Evolutionary conservation across 495 filamentous ascomycete species (phyloP).

Genomic region (Gamarada debralockiae): DNA sequence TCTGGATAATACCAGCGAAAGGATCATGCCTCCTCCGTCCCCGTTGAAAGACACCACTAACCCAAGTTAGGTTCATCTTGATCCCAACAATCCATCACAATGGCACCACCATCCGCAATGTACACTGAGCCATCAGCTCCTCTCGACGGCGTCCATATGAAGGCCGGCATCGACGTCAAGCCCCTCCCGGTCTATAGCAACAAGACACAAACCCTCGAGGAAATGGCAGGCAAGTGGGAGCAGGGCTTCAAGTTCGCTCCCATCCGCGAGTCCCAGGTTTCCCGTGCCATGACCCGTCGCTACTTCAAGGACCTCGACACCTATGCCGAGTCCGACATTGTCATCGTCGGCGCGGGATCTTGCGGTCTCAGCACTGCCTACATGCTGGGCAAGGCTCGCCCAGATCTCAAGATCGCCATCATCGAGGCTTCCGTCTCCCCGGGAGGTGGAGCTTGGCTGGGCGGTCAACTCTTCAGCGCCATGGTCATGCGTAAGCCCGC

Average conservation of each 20-base stretch:
- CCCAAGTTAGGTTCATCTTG: constrained; percentile 27
- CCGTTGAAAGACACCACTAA: constrained; percentile 31
- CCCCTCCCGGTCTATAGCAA: constrained; percentile 15
- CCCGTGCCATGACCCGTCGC: constrained; percentile 85
- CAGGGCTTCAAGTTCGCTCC: constrained; percentile 70
- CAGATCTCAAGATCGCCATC: constrained; percentile 88
- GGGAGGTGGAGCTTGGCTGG: constrained; percentile 86
- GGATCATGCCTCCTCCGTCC: constrained; percentile 68
- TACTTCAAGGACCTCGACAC: constrained; percentile 87
- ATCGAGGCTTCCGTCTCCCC: constrained; percentile 84
- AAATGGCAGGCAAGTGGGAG: constrained; percentile 32
- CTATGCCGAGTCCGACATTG: constrained; percentile 87
- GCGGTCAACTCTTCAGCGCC: constrained; percentile 86
- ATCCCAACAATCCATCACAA: constrained; percentile 36
- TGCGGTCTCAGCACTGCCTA: constrained; percentile 84
- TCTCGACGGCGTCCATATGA: constrained; percentile 11
- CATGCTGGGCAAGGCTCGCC: constrained; percentile 75
- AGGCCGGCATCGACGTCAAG: constrained; percentile 17
- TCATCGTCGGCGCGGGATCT: constrained; percentile 85
- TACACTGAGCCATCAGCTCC: constrained; percentile 24
- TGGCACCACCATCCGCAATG: constrained; percentile 68
- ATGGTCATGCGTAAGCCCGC: constrained; percentile 95
- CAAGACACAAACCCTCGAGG: constrained; percentile 24
- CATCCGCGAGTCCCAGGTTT: constrained; percentile 87
- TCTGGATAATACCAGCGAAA: constrained; percentile 99